Conservation (phyloP, 257 asterid genomes). For the Solanum chilense region DNA sequence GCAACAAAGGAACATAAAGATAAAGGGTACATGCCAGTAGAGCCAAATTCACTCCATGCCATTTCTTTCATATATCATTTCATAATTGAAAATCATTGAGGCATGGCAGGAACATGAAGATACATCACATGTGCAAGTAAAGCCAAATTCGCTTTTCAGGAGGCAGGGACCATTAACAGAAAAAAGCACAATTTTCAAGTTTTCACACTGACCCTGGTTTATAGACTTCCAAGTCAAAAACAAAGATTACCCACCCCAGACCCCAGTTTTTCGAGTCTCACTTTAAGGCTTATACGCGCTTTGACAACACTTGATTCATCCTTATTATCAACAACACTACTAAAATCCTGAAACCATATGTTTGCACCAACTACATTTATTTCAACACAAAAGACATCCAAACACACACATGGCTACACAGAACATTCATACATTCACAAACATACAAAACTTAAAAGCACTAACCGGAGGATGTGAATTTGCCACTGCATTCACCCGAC, state of each 20-base stretch:
- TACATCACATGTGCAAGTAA: neutral
- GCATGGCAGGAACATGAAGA: neutral
- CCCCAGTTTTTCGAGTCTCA: neutral
- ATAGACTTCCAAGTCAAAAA: neutral
- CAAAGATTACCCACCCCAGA: neutral
- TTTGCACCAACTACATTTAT: neutral
- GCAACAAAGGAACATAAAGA: neutral
- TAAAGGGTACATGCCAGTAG: neutral
- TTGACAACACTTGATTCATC: neutral
- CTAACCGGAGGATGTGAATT: conserved; percentile 26
- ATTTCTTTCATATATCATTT: neutral
- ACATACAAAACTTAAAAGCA: conserved; percentile 1
- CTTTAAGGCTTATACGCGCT: neutral
- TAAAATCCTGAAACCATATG: neutral
- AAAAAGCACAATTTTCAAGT: neutral
- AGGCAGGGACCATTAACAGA: neutral
- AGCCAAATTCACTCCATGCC: neutral
- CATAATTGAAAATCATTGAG: neutral
- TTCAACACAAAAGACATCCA: neutral
- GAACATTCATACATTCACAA: neutral
- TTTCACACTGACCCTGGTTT: neutral
- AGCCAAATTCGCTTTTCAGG: neutral
- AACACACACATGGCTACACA: neutral
- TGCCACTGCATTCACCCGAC: neutral
- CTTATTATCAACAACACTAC: neutral